Base-by-base conservation (phyloP, 495 filamentous ascomycete species). In the Sporormia fimetaria region DNA sequence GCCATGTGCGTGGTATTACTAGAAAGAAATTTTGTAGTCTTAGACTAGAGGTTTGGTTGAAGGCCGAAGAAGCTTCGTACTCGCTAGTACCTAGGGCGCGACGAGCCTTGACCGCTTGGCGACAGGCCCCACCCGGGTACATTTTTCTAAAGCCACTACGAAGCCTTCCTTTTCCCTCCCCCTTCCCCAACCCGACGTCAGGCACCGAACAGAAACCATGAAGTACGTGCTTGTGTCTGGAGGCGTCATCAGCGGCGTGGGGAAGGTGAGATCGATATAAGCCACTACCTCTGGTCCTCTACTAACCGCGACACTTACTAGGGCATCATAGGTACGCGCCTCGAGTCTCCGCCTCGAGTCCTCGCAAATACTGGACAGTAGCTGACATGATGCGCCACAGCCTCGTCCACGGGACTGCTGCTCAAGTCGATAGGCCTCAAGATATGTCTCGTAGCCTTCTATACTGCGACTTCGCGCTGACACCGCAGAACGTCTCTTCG, bases 191-290 rank as follows among this genome's bases (percentile, higher is more conserved):
- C 40, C 44, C 50, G 39, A 45, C 32, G 39, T 37, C 17, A 10
- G 49, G 36, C 49, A 50, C 43, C 33, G 16, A 29, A 35, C 24
- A 47, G 32, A 43, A 62, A 75, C 65, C 44, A 87, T 86, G 80
- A 85, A 87, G 66, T 85, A 83, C 65, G 78, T 87, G 60, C 66
- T 88, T 31, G 82, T 87, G 22, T 83, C 79, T 46, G 82, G 82
- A 72, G 81, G 80, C 75, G 54, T 57, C 51, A 84, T 86, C 40
- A 75, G 70, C 52, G 83, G 84, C 47, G 78, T 90, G 57, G 83
- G 83, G 44, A 88, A 49, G 46, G 46, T 49, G 18, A 49, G 46
- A 15, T 7, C n/a, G 21, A 21, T 16, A 15, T 24, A 14, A 11
- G 1, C 24, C 22, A 26, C 10, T 6, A 2, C 8, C 18, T 16